These are phyloP conservation scores for Yamadazyma phyllophila DNA, from an alignment of 805 yeast species.

Conservation along the genomic window DNA sequence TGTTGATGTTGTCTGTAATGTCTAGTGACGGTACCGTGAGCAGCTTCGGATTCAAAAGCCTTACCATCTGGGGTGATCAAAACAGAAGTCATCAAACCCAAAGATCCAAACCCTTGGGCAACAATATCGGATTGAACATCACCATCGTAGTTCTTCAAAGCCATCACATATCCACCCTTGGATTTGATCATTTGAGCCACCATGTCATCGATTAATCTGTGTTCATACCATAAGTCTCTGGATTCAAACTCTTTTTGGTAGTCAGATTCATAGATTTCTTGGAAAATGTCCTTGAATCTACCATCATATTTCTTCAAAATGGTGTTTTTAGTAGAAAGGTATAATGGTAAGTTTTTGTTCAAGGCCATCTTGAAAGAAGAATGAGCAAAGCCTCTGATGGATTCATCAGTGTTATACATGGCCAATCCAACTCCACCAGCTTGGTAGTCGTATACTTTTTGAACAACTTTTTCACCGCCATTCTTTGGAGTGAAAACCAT, in stretches of 20 bases:
- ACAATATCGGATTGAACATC: slow-evolving; percentile 84
- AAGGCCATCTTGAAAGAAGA: slow-evolving; percentile 76
- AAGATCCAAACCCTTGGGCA: slow-evolving; percentile 83
- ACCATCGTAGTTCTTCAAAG: slow-evolving; percentile 82
- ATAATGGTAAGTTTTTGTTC: slow-evolving; percentile 60
- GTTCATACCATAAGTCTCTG: slow-evolving; percentile 69
- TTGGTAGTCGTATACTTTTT: slow-evolving; percentile 60
- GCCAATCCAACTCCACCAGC: slow-evolving; percentile 81
- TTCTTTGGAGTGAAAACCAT: slow-evolving; percentile 63
- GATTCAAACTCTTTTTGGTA: slow-evolving; percentile 59
- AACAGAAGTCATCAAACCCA: slow-evolving; percentile 82
- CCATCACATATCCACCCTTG: slow-evolving; percentile 77
- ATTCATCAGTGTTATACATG: slow-evolving; percentile 81
- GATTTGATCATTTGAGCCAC: slow-evolving; percentile 87
- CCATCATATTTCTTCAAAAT: slow-evolving; percentile 82
- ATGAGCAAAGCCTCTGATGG: slow-evolving; percentile 75
- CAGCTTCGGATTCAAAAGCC: slow-evolving; percentile 84
- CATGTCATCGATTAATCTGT: slow-evolving; percentile 83
- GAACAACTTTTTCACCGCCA: slow-evolving; percentile 48
- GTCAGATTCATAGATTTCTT: slow-evolving; percentile 56
- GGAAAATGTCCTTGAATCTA: slow-evolving; percentile 76
- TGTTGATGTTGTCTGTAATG: slow-evolving; percentile 79
- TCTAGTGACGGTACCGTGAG: slow-evolving; percentile 87
- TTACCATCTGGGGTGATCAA: slow-evolving; percentile 83
- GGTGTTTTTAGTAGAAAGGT: slow-evolving; percentile 74